Evolutionary conservation across 768 basidiomycete species (phyloP).

Genomic region (Tulasnella sp.): DNA sequence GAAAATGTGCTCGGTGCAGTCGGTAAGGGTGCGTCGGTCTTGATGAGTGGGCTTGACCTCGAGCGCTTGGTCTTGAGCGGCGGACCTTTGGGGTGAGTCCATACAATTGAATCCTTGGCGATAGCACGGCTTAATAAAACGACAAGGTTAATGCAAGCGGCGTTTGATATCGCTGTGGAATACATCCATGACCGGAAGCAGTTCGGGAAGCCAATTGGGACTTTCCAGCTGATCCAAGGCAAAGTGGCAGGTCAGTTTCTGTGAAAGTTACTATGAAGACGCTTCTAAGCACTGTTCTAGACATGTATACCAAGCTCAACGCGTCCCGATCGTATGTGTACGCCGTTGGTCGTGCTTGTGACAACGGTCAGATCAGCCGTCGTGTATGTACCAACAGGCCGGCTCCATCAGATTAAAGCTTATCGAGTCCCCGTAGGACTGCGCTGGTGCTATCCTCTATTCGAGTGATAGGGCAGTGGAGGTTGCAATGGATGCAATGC

Average conservation of each 20-base stretch:
- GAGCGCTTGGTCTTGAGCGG: slow-evolving; percentile 86
- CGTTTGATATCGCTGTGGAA: slow-evolving; percentile 75
- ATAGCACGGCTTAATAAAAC: neutral
- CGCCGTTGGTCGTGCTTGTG: slow-evolving; percentile 82
- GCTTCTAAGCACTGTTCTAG: slow-evolving; percentile 36
- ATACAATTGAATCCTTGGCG: neutral
- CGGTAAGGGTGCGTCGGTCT: slow-evolving; percentile 67
- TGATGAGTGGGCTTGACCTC: slow-evolving; percentile 90
- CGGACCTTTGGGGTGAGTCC: slow-evolving; percentile 67
- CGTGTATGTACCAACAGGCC: slow-evolving; percentile 37
- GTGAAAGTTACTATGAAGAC: neutral
- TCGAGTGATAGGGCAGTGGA: slow-evolving; percentile 87
- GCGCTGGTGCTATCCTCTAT: slow-evolving; percentile 88
- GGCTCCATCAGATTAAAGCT: neutral
- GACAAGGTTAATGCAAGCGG: slow-evolving; percentile 75
- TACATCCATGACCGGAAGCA: slow-evolving; percentile 92
- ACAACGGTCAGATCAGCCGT: slow-evolving; percentile 63
- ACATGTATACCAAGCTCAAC: slow-evolving; percentile 90
- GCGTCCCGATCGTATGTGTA: slow-evolving; percentile 87
- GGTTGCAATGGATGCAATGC: slow-evolving; percentile 83
- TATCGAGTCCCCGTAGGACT: slow-evolving; percentile 46
- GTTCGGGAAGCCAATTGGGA: slow-evolving; percentile 75
- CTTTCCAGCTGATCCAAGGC: slow-evolving; percentile 87
- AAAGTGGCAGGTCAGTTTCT: slow-evolving; percentile 19
- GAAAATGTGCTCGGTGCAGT: slow-evolving; percentile 76